Conservation (phyloP, 108 stramenopile genomes). For the Nitzschia inconspicua region DNA sequence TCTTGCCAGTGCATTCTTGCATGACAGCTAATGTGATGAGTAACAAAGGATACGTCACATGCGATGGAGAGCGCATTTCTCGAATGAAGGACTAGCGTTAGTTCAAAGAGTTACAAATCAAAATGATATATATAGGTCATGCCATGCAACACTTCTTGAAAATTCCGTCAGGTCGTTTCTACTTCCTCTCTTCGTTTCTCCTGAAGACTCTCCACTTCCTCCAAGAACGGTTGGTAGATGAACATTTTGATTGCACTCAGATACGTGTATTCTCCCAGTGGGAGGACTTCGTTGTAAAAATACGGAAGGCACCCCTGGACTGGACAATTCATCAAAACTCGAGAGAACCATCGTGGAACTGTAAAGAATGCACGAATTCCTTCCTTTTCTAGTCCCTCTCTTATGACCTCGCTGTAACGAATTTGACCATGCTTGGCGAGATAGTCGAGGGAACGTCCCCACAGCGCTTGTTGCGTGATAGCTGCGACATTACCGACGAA, state of each 20-base stretch:
- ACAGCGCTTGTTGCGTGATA: slow-evolving; percentile 78
- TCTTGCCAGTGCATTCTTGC: slow-evolving; percentile 14
- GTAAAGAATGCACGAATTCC: slow-evolving; percentile 75
- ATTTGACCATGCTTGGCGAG: slow-evolving; percentile 23
- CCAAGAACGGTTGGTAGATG: too few species aligned
- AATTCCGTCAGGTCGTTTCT: too few species aligned
- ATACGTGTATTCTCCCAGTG: slow-evolving; percentile 56
- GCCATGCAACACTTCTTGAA: too few species aligned
- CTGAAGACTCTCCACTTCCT: too few species aligned
- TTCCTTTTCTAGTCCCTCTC: slow-evolving; percentile 40
- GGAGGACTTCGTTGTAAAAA: slow-evolving; percentile 81
- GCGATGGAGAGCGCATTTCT: neutral
- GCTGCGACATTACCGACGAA: slow-evolving; percentile 68
- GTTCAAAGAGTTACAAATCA: too few species aligned
- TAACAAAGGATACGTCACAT: slow-evolving; percentile 13
- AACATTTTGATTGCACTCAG: too few species aligned
- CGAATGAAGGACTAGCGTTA: slow-evolving; percentile 7
- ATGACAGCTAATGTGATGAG: slow-evolving; percentile 13
- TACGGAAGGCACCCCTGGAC: slow-evolving; percentile 66
- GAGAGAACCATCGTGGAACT: slow-evolving; percentile 61
- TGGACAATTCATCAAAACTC: slow-evolving; percentile 81
- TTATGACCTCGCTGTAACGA: slow-evolving; percentile 44
- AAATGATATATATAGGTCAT: too few species aligned
- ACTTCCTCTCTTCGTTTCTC: too few species aligned
- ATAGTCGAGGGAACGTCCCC: slow-evolving; percentile 68